Base-by-base conservation (phyloP, 225 moss, liverwort and hornwort genomes). In the Neckera pumila region DNA sequence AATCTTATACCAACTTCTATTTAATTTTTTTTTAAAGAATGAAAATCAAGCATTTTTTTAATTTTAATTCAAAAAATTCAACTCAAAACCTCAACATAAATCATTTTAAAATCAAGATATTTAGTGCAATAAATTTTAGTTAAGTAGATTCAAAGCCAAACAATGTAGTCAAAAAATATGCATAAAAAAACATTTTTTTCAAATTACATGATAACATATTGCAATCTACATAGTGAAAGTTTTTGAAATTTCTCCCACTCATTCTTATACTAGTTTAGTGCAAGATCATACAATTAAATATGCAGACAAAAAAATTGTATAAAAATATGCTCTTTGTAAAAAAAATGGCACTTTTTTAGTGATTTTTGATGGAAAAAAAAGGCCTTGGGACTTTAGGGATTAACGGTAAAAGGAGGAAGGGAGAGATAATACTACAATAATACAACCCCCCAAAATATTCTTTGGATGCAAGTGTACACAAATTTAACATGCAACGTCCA, bases 401-500 rank as follows among this genome's bases (percentile, higher is more conserved):
- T 5, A 31, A 10, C 0, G 1, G 11, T 36, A 1, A 19, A 36
- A 36, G 6, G 15, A 1, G 34, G 3, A 2, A 65, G 18, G 3
- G 5, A 10, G 19, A 20, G 19, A 65, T 10, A 19, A 19, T 36
- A 10, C 17, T 63, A 17, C 3, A 31, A 63, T 33, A 33, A 63
- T 63, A 63, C 3, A 45, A 59, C 7, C 5, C 33, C 33, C 16
- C 5, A 17, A 61, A 61, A 61, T 58, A 58, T 14, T 30, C 62
- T 34, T 34, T 66, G 36, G 20, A 66, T 66, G 3, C 11, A 66
- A 45, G 45, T 45, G 45, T 45, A 45, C 45, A 45, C 45, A 45
- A 45, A 45, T 45, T 45, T 45, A 45, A 45, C 45, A 45, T 45
- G 45, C 8, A 8, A 34, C 0, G 4, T 63, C 1, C 9, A 2